phyloP scores from a whole-genome alignment of 352 stramenopile genomes.

The Phytophthora pini region DNA sequence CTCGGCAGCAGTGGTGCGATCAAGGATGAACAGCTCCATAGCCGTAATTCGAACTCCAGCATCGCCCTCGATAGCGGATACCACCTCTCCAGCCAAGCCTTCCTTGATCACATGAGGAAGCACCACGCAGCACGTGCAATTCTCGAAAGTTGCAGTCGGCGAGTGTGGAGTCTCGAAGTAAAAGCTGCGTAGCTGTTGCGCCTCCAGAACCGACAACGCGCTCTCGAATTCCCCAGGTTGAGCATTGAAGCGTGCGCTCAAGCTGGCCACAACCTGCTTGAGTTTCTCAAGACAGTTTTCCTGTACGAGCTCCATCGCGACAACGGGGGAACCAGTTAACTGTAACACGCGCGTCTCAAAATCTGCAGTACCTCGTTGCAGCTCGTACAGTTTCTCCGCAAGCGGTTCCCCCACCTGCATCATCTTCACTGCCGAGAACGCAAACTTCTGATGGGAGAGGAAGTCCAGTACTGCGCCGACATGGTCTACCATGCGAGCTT shows the following conservation, averaged over 20 bases:
- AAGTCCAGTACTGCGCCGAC: conserved; percentile 61
- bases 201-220: conserved; percentile 56
- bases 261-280: conserved; percentile 54
- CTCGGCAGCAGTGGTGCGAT: conserved; percentile 86
- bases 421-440: conserved; percentile 84
- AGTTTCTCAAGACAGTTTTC: conserved; percentile 73
- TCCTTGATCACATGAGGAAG: conserved; percentile 94
- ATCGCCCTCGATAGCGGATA: conserved; percentile 79
- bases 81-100: conserved; percentile 75
- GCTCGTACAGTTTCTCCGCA: conserved; percentile 64
- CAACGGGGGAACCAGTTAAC: conserved; percentile 43
- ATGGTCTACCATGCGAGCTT: conserved; percentile 54
- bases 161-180: conserved; percentile 66
- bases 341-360: conserved; percentile 49
- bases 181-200: conserved; percentile 63
- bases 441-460: conserved; percentile 75
- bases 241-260: conserved; percentile 52
- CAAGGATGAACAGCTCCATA: conserved; percentile 90
- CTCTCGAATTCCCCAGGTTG: conserved; percentile 57
- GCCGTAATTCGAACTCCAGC: conserved; percentile 82
- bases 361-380: conserved; percentile 41
- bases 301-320: conserved; percentile 82
- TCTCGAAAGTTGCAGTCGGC: conserved; percentile 80
- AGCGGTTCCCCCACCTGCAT: conserved; percentile 50
- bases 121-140: conserved; percentile 93